A percentile compares a stretch with the other conserved stretches of the same genome.
Conservation (phyloP, 768 basidiomycete species). For the Trametes punicea region DNA sequence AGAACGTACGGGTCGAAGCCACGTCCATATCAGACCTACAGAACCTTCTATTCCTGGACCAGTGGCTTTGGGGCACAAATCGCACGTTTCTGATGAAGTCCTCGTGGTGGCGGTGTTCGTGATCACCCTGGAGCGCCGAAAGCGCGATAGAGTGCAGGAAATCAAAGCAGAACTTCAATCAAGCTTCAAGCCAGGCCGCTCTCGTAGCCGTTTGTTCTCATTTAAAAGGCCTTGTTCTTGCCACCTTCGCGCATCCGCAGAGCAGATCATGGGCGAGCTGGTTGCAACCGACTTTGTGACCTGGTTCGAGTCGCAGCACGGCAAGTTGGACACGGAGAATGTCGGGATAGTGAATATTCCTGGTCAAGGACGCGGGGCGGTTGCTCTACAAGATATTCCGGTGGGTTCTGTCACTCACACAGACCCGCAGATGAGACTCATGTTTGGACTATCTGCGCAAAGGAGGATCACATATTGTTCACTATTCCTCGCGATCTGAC, state of each 20-base stretch:
- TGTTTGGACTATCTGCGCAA: not conserved
- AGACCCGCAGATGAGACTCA: not conserved
- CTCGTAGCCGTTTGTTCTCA: too few relatives aligned
- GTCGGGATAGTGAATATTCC: slow-evolving; percentile 47
- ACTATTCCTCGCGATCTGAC: slow-evolving; percentile 74
- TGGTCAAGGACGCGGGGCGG: slow-evolving; percentile 66
- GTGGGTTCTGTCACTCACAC: slow-evolving; percentile 37
- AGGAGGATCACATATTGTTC: slow-evolving; percentile 80
- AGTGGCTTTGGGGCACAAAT: not conserved
- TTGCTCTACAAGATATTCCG: slow-evolving; percentile 71
- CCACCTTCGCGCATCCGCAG: too few relatives aligned
- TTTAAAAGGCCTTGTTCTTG: too few relatives aligned
- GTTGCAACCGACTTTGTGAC: slow-evolving; percentile 34
- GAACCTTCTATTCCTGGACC: slow-evolving; percentile 6
- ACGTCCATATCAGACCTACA: not conserved
- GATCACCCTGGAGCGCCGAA: too few relatives aligned
- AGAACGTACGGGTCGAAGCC: not conserved
- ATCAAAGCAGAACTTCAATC: too few relatives aligned
- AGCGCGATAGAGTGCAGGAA: not conserved
- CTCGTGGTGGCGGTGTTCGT: not conserved
- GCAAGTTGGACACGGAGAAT: slow-evolving; percentile 41
- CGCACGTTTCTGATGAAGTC: not conserved
- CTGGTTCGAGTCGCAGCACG: slow-evolving; percentile 61
- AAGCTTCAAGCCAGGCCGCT: not conserved
- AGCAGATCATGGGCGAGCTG: not conserved